Evolutionary conservation across 495 filamentous ascomycete genomes (phyloP), one percentile per base, ranked within the genome.

Genomic region (Symbiotaphrina buchneri): DNA sequence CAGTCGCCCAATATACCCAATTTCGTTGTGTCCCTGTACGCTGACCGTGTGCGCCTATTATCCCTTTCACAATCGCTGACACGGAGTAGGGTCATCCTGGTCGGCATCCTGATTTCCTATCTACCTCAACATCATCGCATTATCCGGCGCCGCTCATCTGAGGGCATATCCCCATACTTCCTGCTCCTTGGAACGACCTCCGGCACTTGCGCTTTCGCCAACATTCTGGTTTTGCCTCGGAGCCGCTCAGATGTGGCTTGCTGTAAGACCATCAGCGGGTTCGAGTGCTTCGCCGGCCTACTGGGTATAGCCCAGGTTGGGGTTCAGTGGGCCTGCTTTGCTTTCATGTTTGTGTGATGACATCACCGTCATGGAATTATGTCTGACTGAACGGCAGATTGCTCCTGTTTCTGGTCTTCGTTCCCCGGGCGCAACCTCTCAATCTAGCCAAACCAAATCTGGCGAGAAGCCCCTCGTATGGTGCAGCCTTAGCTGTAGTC

Each of bases 51-150:
- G 38, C 5, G 21, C n/a, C 21, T 8, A 18, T 36, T 27, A 8
- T 19, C 28, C 5, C 21, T 18, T 13, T 15, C 25, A 10, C 37
- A 6, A 21, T 26, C 18, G 26, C 16, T 35, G 18, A 24, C 28
- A 11, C 6, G 6, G 25, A n/a, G 13, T 24, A 91, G 81, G 41
- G 49, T 92, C 41, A 79, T 97, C 39, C 56, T 95, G 42, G 43
- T 93, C 41, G 87, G 90, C 28, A 90, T 97, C 48, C 56, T 95
- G 33, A 48, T 85, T 36, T 94, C 85, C 36, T 97, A 97, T 51
- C 66, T 93, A 18, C 90, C 87, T 1, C 87, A 97, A 48, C 87
- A 95, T 49, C 58, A 71, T 47, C 79, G 84, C 36, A 95, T 97
- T 55, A 78, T 91, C 39, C 51, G 62, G 25, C 68, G 82, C 21